Base-by-base conservation (phyloP, 2,329 filamentous ascomycete genomes). In the Beauveria rudraprayagi region DNA sequence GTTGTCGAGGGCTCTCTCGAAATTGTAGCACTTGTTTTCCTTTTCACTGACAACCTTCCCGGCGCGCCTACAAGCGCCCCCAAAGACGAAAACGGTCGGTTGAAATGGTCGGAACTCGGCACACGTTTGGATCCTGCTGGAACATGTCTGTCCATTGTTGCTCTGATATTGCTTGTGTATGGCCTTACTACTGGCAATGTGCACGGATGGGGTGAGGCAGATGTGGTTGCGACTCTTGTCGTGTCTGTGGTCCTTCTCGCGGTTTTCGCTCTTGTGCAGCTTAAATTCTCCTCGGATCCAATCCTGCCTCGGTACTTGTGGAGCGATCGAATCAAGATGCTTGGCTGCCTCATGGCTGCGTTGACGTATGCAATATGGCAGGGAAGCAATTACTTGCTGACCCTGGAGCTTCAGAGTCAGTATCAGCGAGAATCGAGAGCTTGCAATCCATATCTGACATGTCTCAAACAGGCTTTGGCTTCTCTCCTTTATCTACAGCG, bases 351-450 rank as follows among this genome's bases (percentile, higher is more conserved):
- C 10, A 55, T 56, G 26, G 62, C 60, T 16, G 60, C 60, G 10
- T 34, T 63, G 34, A 63, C 62, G 2, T 63, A 63, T 46, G 62
- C 62, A 24, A 51, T 63, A 3, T 62, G 62, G 60, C 62, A 63
- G 40, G 62, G 60, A 1, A 57, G 60, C 60, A 62, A 62, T 28
- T 63, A 62, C 37, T 47, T 63, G 17, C 50, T 63, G 41, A 63
- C 62, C 5, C 50, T 63, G 5, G 60, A 63, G 55, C 37, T 63
- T 26, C 62, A 63, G 28, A 63, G 61, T 63, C 56, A 19, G 57
- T 30, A 50, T 5, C 47, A 28, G 16, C 24, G 24, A 8, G 8
- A 7, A n/a, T 26, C 16, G 9, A 17, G 16, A 26, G 8, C 14
- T 17, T 50, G 11, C 4, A 22, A n/a, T 14, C 7, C 5, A 48